Evolutionary conservation across 768 basidiomycete genomes (phyloP), one percentile per base, ranked within the genome.

Genomic region (Phaffia tasmanica): DNA sequence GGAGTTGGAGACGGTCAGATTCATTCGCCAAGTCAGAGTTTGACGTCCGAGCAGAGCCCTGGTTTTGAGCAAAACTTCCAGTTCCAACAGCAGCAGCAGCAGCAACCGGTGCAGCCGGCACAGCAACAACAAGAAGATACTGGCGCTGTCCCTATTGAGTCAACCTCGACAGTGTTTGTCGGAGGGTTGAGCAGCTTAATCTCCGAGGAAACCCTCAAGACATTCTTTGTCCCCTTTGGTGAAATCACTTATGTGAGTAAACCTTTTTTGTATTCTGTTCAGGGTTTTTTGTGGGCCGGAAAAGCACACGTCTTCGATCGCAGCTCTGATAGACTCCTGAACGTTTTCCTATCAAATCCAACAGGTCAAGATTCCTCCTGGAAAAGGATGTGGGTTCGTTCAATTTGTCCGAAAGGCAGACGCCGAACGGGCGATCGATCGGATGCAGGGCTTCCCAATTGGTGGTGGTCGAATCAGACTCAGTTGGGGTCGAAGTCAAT

Each of bases 391-490:
- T 72, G 92, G 92, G 1, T 95, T 95, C 73, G 92, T 95, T 55
- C 92, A 95, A 77, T 95, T 90, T 72, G 88, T 94, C 30, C 83
- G 85, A 70, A 91, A 94, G 76, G 84, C 83, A 14, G 92, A 95
- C 76, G 92, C 92, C 15, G 90, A 93, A 76, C 81, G 83, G 48
- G 90, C 91, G 11, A 95, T 95, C 69, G 88, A 91, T 77, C 90
- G 89, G 77, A 92, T 94, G 91, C 91, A 94, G 79, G 91, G 90
- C 29, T 94, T 92, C 75, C 89, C 90, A 4, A 86, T 95, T 70
- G 90, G 89, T 46, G 92, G 92, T 19, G 90, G 89, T 70, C 81
- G 88, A 72, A 91, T 95, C 70, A 82, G 92, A 47, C 77, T 94
- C 70, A 89, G 88, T 73, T 95, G 92, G 92, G 92, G 92, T 51